These are phyloP conservation scores for Colletotrichum phormii DNA, from an alignment of 2,329 filamentous ascomycete species.

Conservation along the genomic window DNA sequence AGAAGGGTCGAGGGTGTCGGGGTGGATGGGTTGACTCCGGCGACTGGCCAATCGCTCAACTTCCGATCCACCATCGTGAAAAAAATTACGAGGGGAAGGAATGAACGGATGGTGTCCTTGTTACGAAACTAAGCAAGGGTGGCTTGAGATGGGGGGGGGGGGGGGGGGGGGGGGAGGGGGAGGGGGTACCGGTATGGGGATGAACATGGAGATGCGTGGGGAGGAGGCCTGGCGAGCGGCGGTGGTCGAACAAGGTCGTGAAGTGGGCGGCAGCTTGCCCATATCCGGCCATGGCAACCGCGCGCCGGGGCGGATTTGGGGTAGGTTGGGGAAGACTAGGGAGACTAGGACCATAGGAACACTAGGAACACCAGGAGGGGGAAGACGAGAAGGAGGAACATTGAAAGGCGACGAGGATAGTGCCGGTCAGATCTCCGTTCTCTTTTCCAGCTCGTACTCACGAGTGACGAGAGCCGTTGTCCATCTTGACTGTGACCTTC, in stretches of 20 bases:
- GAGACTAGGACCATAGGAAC: too few relatives aligned
- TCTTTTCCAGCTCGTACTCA: not conserved
- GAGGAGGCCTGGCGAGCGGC: conserved; percentile 10
- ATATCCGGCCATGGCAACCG: conserved; percentile 15
- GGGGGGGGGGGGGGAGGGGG: too few relatives aligned
- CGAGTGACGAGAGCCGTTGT: not conserved
- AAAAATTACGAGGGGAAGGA: conserved; percentile 11
- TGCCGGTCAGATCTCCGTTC: not conserved
- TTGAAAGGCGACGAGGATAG: not conserved
- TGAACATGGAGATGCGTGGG: conserved; percentile 34
- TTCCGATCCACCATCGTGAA: conserved; percentile 30
- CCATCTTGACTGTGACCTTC: not conserved
- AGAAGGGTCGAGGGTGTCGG: not conserved
- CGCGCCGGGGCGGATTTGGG: conserved; percentile 16
- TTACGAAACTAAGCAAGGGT: conserved; percentile 24
- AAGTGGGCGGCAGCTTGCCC: conserved; percentile 29
- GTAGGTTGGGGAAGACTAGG: conserved; percentile 27
- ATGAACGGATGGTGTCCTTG: not conserved
- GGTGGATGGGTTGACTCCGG: not conserved
- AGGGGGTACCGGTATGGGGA: conserved; percentile 20
- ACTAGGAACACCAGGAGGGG: not conserved
- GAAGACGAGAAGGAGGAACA: not conserved
- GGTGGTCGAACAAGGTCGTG: conserved; percentile 3
- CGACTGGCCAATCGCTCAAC: conserved; percentile 27
- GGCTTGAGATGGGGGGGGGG: conserved; percentile 5